Conservation (phyloP, 805 yeast species). For the Pichia heedii region DNA sequence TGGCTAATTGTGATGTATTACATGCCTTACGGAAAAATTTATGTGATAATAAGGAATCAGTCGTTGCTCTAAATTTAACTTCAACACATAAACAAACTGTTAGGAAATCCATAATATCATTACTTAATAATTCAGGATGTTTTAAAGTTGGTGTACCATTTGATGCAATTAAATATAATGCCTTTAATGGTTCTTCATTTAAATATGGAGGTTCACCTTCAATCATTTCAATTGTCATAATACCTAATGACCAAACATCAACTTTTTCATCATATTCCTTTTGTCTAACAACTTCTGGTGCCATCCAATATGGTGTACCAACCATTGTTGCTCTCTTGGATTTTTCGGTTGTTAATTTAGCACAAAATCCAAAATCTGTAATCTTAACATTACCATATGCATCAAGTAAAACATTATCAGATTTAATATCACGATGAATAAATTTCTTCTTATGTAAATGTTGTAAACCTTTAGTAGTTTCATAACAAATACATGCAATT, state of each 20-base stretch:
- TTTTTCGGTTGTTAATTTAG: slow-evolving; percentile 75
- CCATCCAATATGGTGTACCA: slow-evolving; percentile 99
- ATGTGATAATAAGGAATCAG: slow-evolving; percentile 79
- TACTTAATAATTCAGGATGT: slow-evolving; percentile 65
- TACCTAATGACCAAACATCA: slow-evolving; percentile 96
- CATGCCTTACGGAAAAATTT: slow-evolving; percentile 61
- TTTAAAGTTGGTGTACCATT: slow-evolving; percentile 93
- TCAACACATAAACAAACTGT: slow-evolving; percentile 92
- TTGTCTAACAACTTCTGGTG: slow-evolving; percentile 94
- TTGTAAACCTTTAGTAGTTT: slow-evolving; percentile 84
- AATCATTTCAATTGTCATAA: slow-evolving; percentile 97
- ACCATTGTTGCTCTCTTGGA: slow-evolving; percentile 95
- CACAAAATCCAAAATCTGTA: slow-evolving; percentile 95
- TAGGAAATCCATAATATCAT: slow-evolving; percentile 75
- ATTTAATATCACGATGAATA: slow-evolving; percentile 94
- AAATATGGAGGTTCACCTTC: slow-evolving; percentile 98
- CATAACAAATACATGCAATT: slow-evolving; percentile 84
- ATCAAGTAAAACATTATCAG: slow-evolving; percentile 86
- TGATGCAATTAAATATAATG: slow-evolving; percentile 87
- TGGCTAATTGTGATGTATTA: slow-evolving; percentile 46
- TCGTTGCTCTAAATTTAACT: slow-evolving; percentile 81
- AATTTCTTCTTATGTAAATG: slow-evolving; percentile 87
- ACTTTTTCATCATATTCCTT: slow-evolving; percentile 96
- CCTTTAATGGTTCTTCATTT: slow-evolving; percentile 92
- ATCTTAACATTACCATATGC: slow-evolving; percentile 80